phyloP scores from a whole-genome alignment of 2,329 filamentous ascomycete genomes.

The Periconia sp. region DNA sequence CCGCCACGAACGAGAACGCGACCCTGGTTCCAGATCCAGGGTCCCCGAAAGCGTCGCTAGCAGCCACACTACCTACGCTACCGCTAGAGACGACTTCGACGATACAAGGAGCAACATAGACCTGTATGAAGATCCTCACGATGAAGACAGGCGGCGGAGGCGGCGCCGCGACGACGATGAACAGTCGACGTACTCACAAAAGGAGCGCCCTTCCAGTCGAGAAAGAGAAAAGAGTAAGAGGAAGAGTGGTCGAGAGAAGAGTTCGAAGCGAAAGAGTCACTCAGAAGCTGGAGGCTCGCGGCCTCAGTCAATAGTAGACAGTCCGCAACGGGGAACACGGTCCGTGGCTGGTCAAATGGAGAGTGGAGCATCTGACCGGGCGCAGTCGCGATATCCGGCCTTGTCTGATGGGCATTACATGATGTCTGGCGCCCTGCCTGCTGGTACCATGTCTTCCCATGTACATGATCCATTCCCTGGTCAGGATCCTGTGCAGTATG shows the following conservation, averaged over 20 bases:
- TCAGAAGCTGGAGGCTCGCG: slow-evolving; percentile 30
- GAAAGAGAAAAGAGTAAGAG: slow-evolving; percentile 34
- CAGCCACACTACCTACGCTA: slow-evolving; percentile 40
- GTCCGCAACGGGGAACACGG: slow-evolving; percentile 21
- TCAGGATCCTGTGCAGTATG: slow-evolving; percentile 52
- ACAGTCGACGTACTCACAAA: slow-evolving; percentile 31
- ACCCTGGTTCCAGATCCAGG: slow-evolving; percentile 10
- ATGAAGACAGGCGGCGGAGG: slow-evolving; percentile 29
- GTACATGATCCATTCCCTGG: slow-evolving; percentile 62
- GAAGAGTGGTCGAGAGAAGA: slow-evolving; percentile 22
- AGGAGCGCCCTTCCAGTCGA: slow-evolving; percentile 31
- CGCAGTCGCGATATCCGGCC: neutral
- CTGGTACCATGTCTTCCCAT: slow-evolving; percentile 48
- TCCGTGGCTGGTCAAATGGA: slow-evolving; percentile 34
- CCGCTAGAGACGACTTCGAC: slow-evolving; percentile 34
- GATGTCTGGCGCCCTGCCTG: slow-evolving; percentile 38
- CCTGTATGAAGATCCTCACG: slow-evolving; percentile 33
- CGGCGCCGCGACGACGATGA: slow-evolving; percentile 27
- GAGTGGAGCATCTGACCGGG: slow-evolving; percentile 34
- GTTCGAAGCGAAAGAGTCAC: slow-evolving; percentile 33
- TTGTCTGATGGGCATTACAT: slow-evolving; percentile 26
- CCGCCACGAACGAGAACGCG: slow-evolving; percentile 9
- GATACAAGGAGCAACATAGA: slow-evolving; percentile 33
- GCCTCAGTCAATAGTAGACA: slow-evolving; percentile 29
- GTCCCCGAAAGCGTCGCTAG: slow-evolving; percentile 39